Percentiles rank a stretch among this genome's conserved stretches.
Evolutionary conservation across 23 red algal genomes (phyloP).

Genomic region (Cyanidiococcus yangmingshanensis): DNA sequence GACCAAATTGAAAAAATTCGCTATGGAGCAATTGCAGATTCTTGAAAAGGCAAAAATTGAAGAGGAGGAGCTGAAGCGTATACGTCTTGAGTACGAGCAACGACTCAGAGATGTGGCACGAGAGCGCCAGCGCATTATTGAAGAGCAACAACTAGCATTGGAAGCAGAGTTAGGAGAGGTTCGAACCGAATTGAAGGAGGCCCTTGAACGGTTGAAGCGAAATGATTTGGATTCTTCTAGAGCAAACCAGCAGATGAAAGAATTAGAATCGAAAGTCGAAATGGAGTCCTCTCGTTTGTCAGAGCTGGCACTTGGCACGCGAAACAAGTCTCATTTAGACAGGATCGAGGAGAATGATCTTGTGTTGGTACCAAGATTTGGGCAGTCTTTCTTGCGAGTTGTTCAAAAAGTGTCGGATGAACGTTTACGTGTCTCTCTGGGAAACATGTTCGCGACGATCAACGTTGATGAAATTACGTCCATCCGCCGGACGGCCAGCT

Average conservation of each 20-base stretch:
- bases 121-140: background rate
- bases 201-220: background rate
- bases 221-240: background rate
- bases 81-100: background rate
- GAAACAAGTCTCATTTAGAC: background rate
- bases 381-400: background rate
- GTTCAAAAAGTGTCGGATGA: background rate
- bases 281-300: background rate
- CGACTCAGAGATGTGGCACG: background rate
- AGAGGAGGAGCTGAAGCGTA: background rate
- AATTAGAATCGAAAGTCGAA: background rate
- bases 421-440: background rate
- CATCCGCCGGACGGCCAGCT: background rate
- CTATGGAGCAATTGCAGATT: background rate
- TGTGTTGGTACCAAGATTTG: background rate
- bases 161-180: background rate
- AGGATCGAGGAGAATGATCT: background rate
- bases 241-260: background rate
- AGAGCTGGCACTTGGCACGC: background rate
- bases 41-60: background rate
- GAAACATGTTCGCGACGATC: background rate
- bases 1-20: background rate
- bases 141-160: background rate
- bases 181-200: background rate
- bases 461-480: background rate